A percentile compares a stretch with the other conserved stretches of the same genome.
Evolutionary conservation across 2,329 filamentous ascomycete genomes (phyloP).

Genomic region (Fusarium brachygibbosum): DNA sequence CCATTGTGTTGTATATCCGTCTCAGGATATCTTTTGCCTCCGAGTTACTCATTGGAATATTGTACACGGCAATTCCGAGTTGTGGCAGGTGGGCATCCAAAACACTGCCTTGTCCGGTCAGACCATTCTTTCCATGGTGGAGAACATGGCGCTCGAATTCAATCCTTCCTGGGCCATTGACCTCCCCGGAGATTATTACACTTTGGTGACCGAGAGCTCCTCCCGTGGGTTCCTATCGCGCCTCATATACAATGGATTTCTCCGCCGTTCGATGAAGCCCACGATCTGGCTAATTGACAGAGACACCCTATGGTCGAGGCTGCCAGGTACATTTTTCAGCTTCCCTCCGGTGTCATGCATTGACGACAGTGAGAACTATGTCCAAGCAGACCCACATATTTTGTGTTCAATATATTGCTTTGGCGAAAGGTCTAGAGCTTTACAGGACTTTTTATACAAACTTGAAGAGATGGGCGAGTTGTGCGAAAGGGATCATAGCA

Average conservation of each 20-base stretch:
- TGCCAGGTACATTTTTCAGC: no score
- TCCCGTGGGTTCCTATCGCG: neutral
- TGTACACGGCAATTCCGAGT: rapidly evolving
- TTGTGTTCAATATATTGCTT: no score
- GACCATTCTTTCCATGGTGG: rapidly evolving
- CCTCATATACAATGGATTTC: neutral
- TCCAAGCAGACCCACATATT: no score
- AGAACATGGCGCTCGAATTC: neutral
- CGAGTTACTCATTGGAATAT: neutral
- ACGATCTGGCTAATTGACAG: neutral
- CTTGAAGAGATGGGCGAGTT: no score
- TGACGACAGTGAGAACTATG: neutral
- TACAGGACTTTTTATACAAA: no score
- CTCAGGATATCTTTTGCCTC: conserved; percentile 12
- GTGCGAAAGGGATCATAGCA: no score
- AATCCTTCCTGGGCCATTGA: neutral
- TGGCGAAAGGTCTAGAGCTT: no score
- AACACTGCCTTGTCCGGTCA: neutral
- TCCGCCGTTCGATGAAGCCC: no score
- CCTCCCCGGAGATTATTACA: rapidly evolving
- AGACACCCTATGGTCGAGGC: neutral
- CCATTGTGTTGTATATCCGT: neutral
- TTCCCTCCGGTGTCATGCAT: rapidly evolving
- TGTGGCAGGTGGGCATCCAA: neutral
- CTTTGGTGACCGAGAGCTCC: neutral